phyloP scores from a whole-genome alignment of 192 early-diverging fungal species.

The Jimgerdemannia flammicorona region DNA sequence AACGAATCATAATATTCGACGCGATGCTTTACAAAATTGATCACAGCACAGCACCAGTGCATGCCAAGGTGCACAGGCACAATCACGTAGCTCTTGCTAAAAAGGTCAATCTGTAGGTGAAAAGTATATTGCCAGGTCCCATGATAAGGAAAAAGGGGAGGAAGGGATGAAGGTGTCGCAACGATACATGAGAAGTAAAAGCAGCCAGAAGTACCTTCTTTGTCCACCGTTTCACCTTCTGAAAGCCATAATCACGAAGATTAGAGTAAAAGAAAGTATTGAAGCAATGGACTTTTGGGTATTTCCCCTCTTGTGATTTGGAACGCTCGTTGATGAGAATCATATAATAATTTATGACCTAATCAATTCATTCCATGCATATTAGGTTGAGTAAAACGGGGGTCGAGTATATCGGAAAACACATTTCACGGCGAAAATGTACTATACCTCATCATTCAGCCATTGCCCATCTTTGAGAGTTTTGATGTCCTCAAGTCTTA shows the following conservation, averaged over 20 bases:
- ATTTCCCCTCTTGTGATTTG: constrained; percentile 24
- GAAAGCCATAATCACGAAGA: constrained; percentile 66
- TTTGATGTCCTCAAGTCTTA: constrained; percentile 28
- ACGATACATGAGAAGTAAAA: background rate
- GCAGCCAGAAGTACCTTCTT: constrained; percentile 41
- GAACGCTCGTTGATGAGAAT: constrained; percentile 69
- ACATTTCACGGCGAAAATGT: background rate
- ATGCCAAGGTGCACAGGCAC: constrained; percentile 76
- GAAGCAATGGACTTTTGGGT: constrained; percentile 79
- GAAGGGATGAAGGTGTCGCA: no score
- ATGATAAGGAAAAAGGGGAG: no score
- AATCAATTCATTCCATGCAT: background rate
- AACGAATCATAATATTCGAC: constrained; percentile 84
- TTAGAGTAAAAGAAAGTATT: constrained; percentile 90
- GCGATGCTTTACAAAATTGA: constrained; percentile 56
- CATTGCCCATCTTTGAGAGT: constrained; percentile 73
- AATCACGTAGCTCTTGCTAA: constrained; percentile 72
- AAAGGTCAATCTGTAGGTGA: constrained; percentile 53
- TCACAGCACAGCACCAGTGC: constrained; percentile 70
- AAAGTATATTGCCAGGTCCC: background rate
- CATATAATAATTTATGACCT: constrained; percentile 88
- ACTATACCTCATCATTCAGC: constrained; percentile 89
- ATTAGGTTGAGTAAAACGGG: no score
- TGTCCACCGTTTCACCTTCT: constrained; percentile 76
- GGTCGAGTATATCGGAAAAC: background rate